Base-by-base conservation (phyloP, 2,329 filamentous ascomycete species). In the Gaeumannomyces sp. region DNA sequence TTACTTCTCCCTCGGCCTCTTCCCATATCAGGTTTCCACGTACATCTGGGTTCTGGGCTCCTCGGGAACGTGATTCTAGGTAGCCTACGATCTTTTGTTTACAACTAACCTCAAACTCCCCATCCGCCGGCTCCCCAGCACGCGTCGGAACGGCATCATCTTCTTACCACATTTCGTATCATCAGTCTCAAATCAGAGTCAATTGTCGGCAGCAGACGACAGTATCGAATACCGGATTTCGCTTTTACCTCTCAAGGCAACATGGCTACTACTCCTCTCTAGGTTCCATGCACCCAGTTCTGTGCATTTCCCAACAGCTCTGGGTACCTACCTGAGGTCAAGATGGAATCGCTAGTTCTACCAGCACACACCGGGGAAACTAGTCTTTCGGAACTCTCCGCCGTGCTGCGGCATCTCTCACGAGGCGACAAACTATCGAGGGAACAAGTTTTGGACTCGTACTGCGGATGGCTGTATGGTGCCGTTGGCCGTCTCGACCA, bases 391-490 rank as follows among this genome's bases (percentile, higher is more conserved):
- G 5, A n/a, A 2, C 6, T 53, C 19, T n/a, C 45, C 6, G 22
- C 11, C 45, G 22, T n/a, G 8, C 22, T 53, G 22, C 6, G 10
- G 22, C 19, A n/a, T 53, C 45, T 53, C 45, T 53, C 45, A 8
- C 19, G 22, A 6, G 10, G 22, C 1, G 22, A 53, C 4, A 8
- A 22, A 6, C 2, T 53, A 53, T 53, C 45, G 14, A 35, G 10
- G 8, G n/a, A 35, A 7, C 28, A 60, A 28, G 19, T 35, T 25
- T 22, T 60, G 14, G n/a, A 19, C 14, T 7, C 31, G 28, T 60
- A 60, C 29, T 31, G 27, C 59, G 7, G 63, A 65, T 71, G 69
- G 70, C 68, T 71, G 5, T 61, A 66, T 28, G 63, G 65, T 8
- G 66, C 64, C 10, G 66, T 70, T 61, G 38, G 60, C 19, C 28